Conservation (phyloP, 1,139 yeast genomes). For the Geotrichum armillariae region DNA sequence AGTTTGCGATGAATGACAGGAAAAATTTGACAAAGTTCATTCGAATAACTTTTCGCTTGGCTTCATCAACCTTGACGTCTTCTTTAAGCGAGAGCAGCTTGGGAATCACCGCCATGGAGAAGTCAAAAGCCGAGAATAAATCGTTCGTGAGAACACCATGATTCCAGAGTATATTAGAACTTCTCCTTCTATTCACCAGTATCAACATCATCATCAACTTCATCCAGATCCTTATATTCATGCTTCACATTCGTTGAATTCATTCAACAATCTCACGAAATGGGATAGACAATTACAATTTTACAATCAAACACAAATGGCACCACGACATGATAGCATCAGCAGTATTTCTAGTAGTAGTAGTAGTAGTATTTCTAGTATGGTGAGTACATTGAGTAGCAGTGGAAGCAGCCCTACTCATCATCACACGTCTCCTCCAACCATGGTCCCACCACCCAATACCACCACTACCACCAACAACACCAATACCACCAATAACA, state of each 20-base stretch:
- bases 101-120: conserved; percentile 60
- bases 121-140: conserved; percentile 66
- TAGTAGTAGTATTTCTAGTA: background rate
- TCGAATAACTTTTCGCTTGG: conserved; percentile 50
- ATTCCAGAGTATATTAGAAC: conserved; percentile 22
- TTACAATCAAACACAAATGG: background rate
- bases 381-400: background rate
- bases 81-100: conserved; percentile 56
- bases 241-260: background rate
- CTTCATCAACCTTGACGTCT: conserved; percentile 44
- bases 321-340: background rate
- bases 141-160: conserved; percentile 55
- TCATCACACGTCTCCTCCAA: background rate
- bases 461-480: background rate
- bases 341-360: too few species aligned
- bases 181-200: background rate
- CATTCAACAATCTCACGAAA: background rate
- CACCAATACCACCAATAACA: conserved; percentile 3
- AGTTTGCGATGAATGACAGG: conserved; percentile 50
- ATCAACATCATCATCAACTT: background rate
- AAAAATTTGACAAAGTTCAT: conserved; percentile 61
- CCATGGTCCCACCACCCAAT: too few species aligned
- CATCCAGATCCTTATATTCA: conserved; percentile 3
- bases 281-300: background rate
- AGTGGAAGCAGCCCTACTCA: background rate